phyloP scores from a whole-genome alignment of 2,329 filamentous ascomycete genomes.

The Sarocladiaceae sp. region DNA sequence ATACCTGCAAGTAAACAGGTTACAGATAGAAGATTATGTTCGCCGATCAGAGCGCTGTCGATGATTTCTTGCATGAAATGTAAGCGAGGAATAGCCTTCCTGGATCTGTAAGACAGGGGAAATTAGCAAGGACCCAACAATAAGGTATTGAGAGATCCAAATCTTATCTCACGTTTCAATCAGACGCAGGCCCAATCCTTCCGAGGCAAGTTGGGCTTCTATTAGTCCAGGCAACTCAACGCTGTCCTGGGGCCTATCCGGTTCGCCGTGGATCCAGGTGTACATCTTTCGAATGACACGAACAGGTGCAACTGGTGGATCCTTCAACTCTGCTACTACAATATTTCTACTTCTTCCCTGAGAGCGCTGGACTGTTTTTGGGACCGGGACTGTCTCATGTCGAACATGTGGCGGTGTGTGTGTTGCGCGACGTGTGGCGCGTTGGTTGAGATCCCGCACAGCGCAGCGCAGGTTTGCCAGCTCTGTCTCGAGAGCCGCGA shows the following conservation, averaged over 20 bases:
- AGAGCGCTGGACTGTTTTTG: neutral
- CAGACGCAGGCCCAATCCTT: neutral
- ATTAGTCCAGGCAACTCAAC: neutral
- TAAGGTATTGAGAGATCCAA: neutral
- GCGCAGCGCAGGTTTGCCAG: neutral
- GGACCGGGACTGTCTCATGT: neutral
- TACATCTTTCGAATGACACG: slow-evolving; percentile 2
- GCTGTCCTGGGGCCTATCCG: neutral
- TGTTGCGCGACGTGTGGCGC: neutral
- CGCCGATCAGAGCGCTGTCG: neutral
- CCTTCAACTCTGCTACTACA: neutral
- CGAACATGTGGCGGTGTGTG: neutral
- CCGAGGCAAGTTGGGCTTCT: neutral
- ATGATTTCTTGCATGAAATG: neutral
- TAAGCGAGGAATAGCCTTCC: neutral
- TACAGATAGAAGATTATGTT: neutral
- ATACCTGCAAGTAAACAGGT: neutral
- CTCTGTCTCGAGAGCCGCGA: neutral
- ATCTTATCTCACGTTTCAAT: neutral
- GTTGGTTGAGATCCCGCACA: neutral
- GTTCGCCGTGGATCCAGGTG: neutral
- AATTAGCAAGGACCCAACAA: neutral
- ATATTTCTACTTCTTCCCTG: neutral
- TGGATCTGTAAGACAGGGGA: neutral
- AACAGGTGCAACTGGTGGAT: neutral